Conservation (phyloP, 805 yeast species). For the Barnettozyma botsteinii region DNA sequence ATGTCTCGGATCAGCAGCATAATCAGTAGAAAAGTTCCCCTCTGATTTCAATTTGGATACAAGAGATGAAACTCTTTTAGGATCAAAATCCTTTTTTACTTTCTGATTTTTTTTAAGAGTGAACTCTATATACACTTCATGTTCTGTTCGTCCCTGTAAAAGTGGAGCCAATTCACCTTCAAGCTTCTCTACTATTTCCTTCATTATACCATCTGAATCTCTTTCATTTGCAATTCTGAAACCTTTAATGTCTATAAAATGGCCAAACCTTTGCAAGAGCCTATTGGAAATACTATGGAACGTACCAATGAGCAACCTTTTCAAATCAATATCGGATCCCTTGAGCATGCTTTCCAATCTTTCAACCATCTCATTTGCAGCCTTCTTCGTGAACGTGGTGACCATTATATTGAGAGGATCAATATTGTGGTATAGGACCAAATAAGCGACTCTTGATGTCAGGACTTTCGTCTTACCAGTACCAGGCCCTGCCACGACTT, state of each 20-base stretch:
- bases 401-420: constrained; percentile 65
- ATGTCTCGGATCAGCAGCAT: constrained; percentile 24
- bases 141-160: neutral
- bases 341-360: constrained; percentile 41
- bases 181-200: constrained; percentile 30
- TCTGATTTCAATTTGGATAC: constrained; percentile 56
- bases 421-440: constrained; percentile 45
- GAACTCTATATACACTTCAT: neutral
- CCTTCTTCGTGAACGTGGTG: constrained; percentile 90
- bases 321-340: constrained; percentile 28
- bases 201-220: constrained; percentile 46
- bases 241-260: constrained; percentile 35
- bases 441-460: constrained; percentile 69
- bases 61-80: constrained; percentile 39
- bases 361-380: constrained; percentile 78
- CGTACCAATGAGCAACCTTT: constrained; percentile 69
- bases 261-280: constrained; percentile 52
- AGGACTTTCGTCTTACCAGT: constrained; percentile 81
- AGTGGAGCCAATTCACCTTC: constrained; percentile 5
- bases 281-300: constrained; percentile 79
- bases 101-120: constrained; percentile 2
- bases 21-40: constrained; percentile 41
- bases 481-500: constrained; percentile 61
- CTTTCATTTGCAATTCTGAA: constrained; percentile 60
- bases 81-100: constrained; percentile 10